Percentiles rank a stretch among this genome's conserved stretches.
These are phyloP conservation scores for Trypanosoma avium DNA, from an alignment of 208 protist species.

Conservation along the genomic window DNA sequence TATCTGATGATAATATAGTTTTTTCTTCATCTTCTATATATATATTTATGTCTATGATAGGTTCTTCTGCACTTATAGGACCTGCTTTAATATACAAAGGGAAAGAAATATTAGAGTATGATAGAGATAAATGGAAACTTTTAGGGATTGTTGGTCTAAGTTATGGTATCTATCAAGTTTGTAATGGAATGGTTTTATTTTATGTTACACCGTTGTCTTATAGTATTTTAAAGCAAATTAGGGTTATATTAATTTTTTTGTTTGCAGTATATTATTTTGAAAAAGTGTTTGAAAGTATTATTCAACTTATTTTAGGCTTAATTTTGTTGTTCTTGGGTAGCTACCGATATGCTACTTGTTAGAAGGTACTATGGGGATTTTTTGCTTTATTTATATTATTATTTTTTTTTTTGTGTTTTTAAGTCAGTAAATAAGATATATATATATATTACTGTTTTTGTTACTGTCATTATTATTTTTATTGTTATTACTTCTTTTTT, in stretches of 20 bases:
- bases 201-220: slow-evolving; percentile 19
- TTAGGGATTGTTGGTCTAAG: slow-evolving; percentile 4
- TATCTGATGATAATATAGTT: neutral
- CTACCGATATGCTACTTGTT: slow-evolving; percentile 9
- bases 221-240: slow-evolving; percentile 25
- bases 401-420: slow-evolving; percentile 5
- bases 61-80: neutral
- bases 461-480: neutral
- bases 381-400: neutral
- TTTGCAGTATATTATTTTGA: slow-evolving; percentile 23
- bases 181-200: slow-evolving; percentile 21
- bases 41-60: slow-evolving; percentile 3
- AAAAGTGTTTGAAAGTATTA: slow-evolving; percentile 14
- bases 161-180: slow-evolving; percentile 21
- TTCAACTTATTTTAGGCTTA: slow-evolving; percentile 16
- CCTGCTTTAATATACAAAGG: slow-evolving; percentile 1
- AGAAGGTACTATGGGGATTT: neutral
- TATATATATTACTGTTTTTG: neutral
- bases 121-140: slow-evolving; percentile 6
- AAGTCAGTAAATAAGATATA: no score
- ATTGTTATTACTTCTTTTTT: no score
- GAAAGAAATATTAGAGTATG: slow-evolving; percentile 6
- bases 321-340: slow-evolving; percentile 15
- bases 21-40: slow-evolving; percentile 5
- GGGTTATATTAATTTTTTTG: slow-evolving; percentile 23